These are phyloP conservation scores for Nemania sp. DNA, from an alignment of 2,329 filamentous ascomycete genomes.

Conservation along the genomic window DNA sequence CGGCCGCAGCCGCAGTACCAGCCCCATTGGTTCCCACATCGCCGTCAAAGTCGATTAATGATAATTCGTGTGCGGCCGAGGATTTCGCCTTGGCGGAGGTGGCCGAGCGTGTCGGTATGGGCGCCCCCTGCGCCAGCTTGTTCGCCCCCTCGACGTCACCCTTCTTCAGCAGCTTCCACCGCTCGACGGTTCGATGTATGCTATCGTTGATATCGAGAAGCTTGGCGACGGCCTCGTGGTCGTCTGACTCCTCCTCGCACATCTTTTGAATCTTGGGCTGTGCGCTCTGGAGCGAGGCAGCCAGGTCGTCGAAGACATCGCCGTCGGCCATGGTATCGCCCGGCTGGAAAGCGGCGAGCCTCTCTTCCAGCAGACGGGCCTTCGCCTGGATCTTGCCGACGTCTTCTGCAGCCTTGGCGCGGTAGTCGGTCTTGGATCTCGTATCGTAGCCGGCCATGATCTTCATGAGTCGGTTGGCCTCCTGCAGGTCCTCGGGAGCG, in stretches of 20 bases:
- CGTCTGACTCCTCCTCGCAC: constrained; percentile 98
- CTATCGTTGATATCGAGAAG: constrained; percentile 97
- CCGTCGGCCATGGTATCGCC: constrained; percentile 77
- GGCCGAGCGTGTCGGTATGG: constrained; percentile 39
- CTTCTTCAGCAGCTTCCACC: constrained; percentile 95
- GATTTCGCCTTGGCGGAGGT: constrained; percentile 59
- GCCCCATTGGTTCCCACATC: constrained; percentile 56
- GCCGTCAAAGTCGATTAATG: constrained; percentile 87
- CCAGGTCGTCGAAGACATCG: constrained; percentile 80
- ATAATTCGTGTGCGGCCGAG: constrained; percentile 73
- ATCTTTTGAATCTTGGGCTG: constrained; percentile 99
- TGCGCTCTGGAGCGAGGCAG: constrained; percentile 84
- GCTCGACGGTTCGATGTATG: constrained; percentile 93
- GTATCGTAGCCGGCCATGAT: constrained; percentile 98
- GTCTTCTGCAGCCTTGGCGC: constrained; percentile 95
- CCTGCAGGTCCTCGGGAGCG: constrained; percentile 89
- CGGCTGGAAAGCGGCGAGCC: constrained; percentile 79
- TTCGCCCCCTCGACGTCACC: constrained; percentile 84
- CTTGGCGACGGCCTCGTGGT: constrained; percentile 93
- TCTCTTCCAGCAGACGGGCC: constrained; percentile 87
- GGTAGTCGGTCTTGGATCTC: constrained; percentile 93
- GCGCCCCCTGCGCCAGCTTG: constrained; percentile 80
- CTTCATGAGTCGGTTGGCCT: constrained; percentile 98
- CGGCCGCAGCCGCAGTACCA: constrained; percentile 49
- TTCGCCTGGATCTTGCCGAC: constrained; percentile 96